A percentile compares a stretch with the other conserved stretches of the same genome.
phyloP scores from a whole-genome alignment of 805 yeast species.

The Spathaspora arborariae region DNA sequence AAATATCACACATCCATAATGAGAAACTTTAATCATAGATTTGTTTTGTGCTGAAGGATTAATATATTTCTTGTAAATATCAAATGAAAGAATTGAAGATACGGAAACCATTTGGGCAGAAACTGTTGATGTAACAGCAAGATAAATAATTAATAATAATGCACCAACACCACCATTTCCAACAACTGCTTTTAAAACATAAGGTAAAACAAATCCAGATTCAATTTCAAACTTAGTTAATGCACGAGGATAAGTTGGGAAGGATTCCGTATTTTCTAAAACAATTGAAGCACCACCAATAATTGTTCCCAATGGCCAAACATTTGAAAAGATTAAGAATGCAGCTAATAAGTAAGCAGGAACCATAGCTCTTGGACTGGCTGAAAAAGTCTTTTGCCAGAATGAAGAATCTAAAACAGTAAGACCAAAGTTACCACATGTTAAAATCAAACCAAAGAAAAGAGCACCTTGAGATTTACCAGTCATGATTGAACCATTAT shows the following conservation, averaged over 20 bases:
- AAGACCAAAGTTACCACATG: conserved; percentile 34
- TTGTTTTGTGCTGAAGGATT: conserved; percentile 40
- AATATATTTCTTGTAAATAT: conserved; percentile 42
- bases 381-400: conserved; percentile 39
- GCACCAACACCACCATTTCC: conserved; percentile 32
- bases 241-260: conserved; percentile 30
- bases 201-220: conserved; percentile 28
- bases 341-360: conserved; percentile 37
- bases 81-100: conserved; percentile 41
- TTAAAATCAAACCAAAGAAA: conserved; percentile 31
- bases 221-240: conserved; percentile 25
- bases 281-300: conserved; percentile 30
- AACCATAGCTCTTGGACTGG: conserved; percentile 30
- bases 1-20: conserved; percentile 36
- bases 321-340: conserved; percentile 25
- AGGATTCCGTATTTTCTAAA: conserved; percentile 19
- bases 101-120: conserved; percentile 40
- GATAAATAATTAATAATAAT: conserved; percentile 28
- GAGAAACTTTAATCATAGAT: conserved; percentile 40
- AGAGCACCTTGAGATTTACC: conserved; percentile 33
- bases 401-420: conserved; percentile 38
- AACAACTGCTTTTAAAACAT: conserved; percentile 25
- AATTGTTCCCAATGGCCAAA: conserved; percentile 35
- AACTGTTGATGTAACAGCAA: conserved; percentile 41
- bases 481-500: conserved; percentile 31